Conservation (phyloP, 208 protist species). For the Crithidia mellificae region DNA sequence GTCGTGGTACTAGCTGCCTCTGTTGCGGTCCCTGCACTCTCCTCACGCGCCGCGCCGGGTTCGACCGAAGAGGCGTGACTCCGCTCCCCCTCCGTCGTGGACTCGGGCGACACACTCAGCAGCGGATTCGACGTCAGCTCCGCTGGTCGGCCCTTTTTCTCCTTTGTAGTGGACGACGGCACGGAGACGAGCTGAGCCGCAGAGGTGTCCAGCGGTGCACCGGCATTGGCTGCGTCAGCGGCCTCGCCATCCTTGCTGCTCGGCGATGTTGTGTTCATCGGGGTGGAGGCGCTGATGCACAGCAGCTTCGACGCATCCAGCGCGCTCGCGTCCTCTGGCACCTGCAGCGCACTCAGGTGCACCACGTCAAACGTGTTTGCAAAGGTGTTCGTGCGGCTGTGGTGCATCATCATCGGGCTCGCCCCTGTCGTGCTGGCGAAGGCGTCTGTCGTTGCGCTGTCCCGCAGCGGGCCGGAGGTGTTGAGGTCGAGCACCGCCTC, state of each 20-base stretch:
- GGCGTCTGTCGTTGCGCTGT: slow-evolving; percentile 2
- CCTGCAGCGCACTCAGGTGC: slow-evolving; percentile 4
- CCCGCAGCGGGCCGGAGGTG: background rate
- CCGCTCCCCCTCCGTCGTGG: background rate
- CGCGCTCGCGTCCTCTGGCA: background rate
- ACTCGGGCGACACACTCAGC: slow-evolving; percentile 1
- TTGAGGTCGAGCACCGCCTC: slow-evolving; percentile 3
- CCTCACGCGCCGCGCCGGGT: background rate
- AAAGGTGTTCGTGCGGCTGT: slow-evolving; percentile 6
- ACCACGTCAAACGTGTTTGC: slow-evolving; percentile 13
- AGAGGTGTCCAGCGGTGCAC: background rate
- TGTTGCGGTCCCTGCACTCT: background rate
- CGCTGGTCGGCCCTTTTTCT: background rate
- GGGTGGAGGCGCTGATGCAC: background rate
- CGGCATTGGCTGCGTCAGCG: background rate
- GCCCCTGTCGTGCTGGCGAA: background rate
- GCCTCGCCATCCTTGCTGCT: no score
- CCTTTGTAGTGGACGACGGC: background rate
- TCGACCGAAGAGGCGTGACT: background rate
- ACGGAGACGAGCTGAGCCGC: background rate
- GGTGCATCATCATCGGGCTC: slow-evolving; percentile 7
- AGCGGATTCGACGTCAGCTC: slow-evolving; percentile 6
- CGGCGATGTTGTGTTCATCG: background rate
- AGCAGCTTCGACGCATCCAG: slow-evolving; percentile 1
- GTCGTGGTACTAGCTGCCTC: no score